phyloP scores from a whole-genome alignment of 129 eudicot genomes.

The sunflower (Helianthus annuus) region HanXRQr2.0-SUNRISE NC_035442.2:40183849-40184348 shows the following conservation, averaged over 20 bases:
- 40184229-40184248: background rate
- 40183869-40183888: no score
- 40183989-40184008: slow-evolving; percentile 23
- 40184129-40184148: slow-evolving; percentile 21
- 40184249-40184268: background rate
- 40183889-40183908: no score
- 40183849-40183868: no score
- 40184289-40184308: background rate
- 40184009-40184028: background rate
- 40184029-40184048: background rate
- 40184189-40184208: slow-evolving; percentile 15
- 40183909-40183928: no score
- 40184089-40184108: slow-evolving; percentile 5
- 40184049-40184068: slow-evolving; percentile 17
- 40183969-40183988: background rate
- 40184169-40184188: slow-evolving; percentile 17
- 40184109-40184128: slow-evolving; percentile 26
- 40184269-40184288: background rate
- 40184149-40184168: slow-evolving; percentile 15
- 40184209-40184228: background rate
- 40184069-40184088: slow-evolving; percentile 6
- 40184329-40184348: background rate
- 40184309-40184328: slow-evolving; percentile 5
- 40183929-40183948: no score
- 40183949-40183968: no score